Conservation (phyloP, 2,329 filamentous ascomycete genomes). For the Fusarium sp. region DNA sequence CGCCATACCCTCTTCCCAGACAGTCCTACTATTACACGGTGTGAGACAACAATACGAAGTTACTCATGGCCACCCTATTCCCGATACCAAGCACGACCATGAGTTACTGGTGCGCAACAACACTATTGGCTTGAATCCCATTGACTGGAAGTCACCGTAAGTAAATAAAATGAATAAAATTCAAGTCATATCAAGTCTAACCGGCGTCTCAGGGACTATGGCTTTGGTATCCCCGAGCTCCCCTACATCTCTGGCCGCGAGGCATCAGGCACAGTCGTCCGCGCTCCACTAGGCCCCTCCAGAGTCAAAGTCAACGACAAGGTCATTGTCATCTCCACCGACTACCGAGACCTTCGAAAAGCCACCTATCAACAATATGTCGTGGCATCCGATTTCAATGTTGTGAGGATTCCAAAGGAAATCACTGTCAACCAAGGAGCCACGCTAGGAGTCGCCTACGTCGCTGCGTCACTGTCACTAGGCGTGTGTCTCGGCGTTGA, state of each 20-base stretch:
- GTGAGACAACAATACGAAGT: slow-evolving; percentile 59
- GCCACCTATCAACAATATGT: slow-evolving; percentile 75
- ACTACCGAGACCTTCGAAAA: slow-evolving; percentile 76
- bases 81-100: slow-evolving; percentile 45
- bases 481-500: slow-evolving; percentile 74
- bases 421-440: slow-evolving; percentile 64
- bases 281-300: slow-evolving; percentile 48
- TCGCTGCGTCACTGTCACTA: slow-evolving; percentile 70
- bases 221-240: slow-evolving; percentile 71
- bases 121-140: slow-evolving; percentile 75
- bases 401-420: slow-evolving; percentile 64
- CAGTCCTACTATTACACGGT: slow-evolving; percentile 59
- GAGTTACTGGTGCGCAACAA: slow-evolving; percentile 70
- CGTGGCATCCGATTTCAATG: slow-evolving; percentile 69
- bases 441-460: slow-evolving; percentile 73
- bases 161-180: slow-evolving; percentile 39
- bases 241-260: slow-evolving; percentile 76
- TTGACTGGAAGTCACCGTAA: slow-evolving; percentile 78
- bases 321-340: slow-evolving; percentile 72
- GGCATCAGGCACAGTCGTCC: slow-evolving; percentile 69
- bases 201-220: slow-evolving; percentile 65
- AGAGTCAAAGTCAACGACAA: slow-evolving; percentile 65
- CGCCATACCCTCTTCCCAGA: slow-evolving; percentile 48
- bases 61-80: slow-evolving; percentile 55
- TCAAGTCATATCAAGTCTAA: neutral